Evolutionary conservation across 306 rosid species (phyloP).

Genomic region (Pyrus communis): DNA sequence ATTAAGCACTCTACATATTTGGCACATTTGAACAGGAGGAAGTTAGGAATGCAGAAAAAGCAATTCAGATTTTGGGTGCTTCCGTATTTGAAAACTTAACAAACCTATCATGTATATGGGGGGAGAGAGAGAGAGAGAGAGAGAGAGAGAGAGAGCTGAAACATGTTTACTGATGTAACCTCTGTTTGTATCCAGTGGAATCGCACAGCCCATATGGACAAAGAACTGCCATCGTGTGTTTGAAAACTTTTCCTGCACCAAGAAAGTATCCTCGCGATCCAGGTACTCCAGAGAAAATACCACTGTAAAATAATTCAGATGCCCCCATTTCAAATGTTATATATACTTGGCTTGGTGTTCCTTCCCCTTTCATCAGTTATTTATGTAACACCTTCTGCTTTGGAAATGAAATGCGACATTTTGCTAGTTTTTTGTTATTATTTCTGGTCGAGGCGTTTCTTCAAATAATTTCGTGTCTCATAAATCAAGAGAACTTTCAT

Average conservation of each 20-base stretch:
- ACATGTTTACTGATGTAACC: background rate
- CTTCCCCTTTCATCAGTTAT: background rate
- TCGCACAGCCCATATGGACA: constrained; percentile 78
- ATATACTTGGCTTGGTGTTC: constrained; percentile 3
- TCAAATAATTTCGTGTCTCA: background rate
- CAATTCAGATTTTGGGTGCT: constrained; percentile 77
- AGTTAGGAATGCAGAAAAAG: constrained; percentile 67
- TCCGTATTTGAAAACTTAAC: constrained; percentile 18
- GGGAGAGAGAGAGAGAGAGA: too few species aligned
- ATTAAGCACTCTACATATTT: background rate
- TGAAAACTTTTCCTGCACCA: constrained; percentile 59
- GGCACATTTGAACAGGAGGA: constrained; percentile 48
- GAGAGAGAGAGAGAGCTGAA: too few species aligned
- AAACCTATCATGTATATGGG: background rate
- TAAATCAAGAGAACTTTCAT: background rate
- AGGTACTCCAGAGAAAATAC: constrained; percentile 75
- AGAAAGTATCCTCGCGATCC: constrained; percentile 74
- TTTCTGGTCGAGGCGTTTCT: background rate
- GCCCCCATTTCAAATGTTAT: constrained; percentile 1
- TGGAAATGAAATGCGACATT: background rate
- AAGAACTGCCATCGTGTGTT: constrained; percentile 68
- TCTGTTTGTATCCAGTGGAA: constrained; percentile 46
- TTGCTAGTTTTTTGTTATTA: background rate
- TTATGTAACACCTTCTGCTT: background rate
- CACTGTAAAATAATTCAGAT: constrained; percentile 36